phyloP scores from a whole-genome alignment of 2,329 filamentous ascomycete genomes.

The Fusarium piperis region DNA sequence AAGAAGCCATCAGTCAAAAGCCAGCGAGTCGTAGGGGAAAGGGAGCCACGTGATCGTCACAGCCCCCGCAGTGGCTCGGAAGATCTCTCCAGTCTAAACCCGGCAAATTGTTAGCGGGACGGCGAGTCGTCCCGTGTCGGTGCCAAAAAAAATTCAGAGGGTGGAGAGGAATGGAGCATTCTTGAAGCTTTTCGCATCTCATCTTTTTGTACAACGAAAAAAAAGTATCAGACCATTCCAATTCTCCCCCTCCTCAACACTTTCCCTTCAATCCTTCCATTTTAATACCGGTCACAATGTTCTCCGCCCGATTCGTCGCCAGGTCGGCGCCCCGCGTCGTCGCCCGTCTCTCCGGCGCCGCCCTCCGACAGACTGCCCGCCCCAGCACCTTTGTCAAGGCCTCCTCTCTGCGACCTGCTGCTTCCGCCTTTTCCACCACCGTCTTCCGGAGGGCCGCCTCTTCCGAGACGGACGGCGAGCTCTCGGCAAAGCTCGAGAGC shows the following conservation, averaged over 20 bases:
- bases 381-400: slow-evolving; percentile 61
- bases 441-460: slow-evolving; percentile 52
- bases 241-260: slow-evolving; percentile 7
- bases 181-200: slow-evolving; percentile 33
- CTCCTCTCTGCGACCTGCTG: slow-evolving; percentile 46
- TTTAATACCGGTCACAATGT: slow-evolving; percentile 61
- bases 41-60: slow-evolving; percentile 24
- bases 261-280: background rate
- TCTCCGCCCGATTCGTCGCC: slow-evolving; percentile 72
- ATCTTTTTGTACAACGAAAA: slow-evolving; percentile 9
- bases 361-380: slow-evolving; percentile 61
- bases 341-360: slow-evolving; percentile 64
- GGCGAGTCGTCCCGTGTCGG: background rate
- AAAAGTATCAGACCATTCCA: slow-evolving; percentile 21
- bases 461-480: slow-evolving; percentile 74
- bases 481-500: slow-evolving; percentile 84
- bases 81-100: slow-evolving; percentile 28
- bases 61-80: slow-evolving; percentile 19
- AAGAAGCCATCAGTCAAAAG: background rate
- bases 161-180: background rate
- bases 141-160: slow-evolving; percentile 39
- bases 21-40: background rate
- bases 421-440: slow-evolving; percentile 60
- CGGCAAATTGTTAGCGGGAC: slow-evolving; percentile 28
- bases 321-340: slow-evolving; percentile 74